Conservation (phyloP, 768 basidiomycete species). For the Chalciporus chontae region DNA sequence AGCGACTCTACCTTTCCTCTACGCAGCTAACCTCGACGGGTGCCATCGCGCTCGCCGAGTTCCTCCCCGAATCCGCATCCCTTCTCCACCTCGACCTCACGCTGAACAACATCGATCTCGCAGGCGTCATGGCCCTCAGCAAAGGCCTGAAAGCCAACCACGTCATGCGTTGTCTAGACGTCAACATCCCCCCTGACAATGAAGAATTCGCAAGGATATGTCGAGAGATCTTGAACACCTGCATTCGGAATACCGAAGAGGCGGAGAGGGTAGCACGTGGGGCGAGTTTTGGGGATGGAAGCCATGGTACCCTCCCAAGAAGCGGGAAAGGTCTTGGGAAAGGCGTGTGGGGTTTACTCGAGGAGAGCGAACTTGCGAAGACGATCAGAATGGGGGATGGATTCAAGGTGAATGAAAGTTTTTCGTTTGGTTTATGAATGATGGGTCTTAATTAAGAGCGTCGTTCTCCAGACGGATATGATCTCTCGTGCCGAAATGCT, state of each 20-base stretch:
- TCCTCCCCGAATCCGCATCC: constrained; percentile 85
- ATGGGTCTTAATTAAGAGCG: no score
- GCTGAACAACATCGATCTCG: constrained; percentile 76
- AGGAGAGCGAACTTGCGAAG: constrained; percentile 78
- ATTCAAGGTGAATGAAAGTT: constrained; percentile 51
- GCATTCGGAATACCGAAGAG: constrained; percentile 91
- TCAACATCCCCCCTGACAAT: constrained; percentile 85
- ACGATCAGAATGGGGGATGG: constrained; percentile 50
- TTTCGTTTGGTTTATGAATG: background rate
- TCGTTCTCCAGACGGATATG: constrained; percentile 6
- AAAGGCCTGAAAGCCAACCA: constrained; percentile 82
- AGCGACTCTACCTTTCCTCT: constrained; percentile 86
- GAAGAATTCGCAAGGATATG: constrained; percentile 83
- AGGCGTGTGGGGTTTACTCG: constrained; percentile 82
- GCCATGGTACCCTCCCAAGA: constrained; percentile 28
- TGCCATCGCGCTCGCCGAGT: constrained; percentile 94
- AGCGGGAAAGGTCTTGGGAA: constrained; percentile 58
- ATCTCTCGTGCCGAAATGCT: constrained; percentile 39
- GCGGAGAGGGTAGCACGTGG: constrained; percentile 45
- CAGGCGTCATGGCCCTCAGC: constrained; percentile 89
- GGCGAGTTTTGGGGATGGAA: constrained; percentile 15
- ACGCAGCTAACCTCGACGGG: constrained; percentile 78
- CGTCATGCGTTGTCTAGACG: constrained; percentile 86
- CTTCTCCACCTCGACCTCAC: constrained; percentile 92
- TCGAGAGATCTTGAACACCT: constrained; percentile 85